Evolutionary conservation across 2,329 filamentous ascomycete species (phyloP).

Genomic region (Escovopsis sp.): DNA sequence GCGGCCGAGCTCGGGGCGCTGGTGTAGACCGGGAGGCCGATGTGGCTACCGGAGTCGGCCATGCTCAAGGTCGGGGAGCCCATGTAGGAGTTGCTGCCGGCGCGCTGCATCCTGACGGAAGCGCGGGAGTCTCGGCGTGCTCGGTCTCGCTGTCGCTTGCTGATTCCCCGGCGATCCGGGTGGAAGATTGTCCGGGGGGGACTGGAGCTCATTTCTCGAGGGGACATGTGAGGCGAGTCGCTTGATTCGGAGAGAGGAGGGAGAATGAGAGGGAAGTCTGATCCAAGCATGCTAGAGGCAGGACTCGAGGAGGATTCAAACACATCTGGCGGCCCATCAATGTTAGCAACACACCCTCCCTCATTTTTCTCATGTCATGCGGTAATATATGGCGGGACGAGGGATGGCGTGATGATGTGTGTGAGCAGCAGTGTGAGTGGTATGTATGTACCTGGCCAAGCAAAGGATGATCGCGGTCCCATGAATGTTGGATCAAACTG

Average conservation of each 20-base stretch:
- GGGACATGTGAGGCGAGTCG: slow-evolving; percentile 33
- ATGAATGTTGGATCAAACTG: slow-evolving; percentile 39
- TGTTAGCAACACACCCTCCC: no score
- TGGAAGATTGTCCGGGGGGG: slow-evolving; percentile 40
- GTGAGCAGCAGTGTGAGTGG: slow-evolving; percentile 1
- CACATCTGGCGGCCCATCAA: slow-evolving; percentile 10
- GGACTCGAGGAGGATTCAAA: slow-evolving; percentile 20
- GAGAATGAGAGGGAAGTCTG: slow-evolving; percentile 30
- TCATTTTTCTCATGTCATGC: no score
- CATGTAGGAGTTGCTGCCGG: slow-evolving; percentile 31
- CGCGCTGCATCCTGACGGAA: slow-evolving; percentile 33
- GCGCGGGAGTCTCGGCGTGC: slow-evolving; percentile 44
- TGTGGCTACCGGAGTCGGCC: slow-evolving; percentile 26
- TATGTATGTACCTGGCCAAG: slow-evolving; percentile 31
- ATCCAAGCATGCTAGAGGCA: slow-evolving; percentile 24
- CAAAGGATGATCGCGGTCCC: slow-evolving; percentile 34
- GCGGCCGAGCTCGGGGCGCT: slow-evolving; percentile 35
- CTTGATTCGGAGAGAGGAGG: slow-evolving; percentile 32
- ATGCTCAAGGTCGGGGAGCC: slow-evolving; percentile 21
- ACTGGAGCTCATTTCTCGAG: slow-evolving; percentile 42
- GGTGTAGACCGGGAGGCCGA: slow-evolving; percentile 35
- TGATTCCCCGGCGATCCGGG: slow-evolving; percentile 40
- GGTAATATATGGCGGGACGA: no score
- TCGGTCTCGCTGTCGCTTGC: slow-evolving; percentile 47
- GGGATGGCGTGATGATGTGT: neutral